Evolutionary conservation across 192 early-diverging fungal species (phyloP).

Genomic region (Dissophora globulifera): DNA sequence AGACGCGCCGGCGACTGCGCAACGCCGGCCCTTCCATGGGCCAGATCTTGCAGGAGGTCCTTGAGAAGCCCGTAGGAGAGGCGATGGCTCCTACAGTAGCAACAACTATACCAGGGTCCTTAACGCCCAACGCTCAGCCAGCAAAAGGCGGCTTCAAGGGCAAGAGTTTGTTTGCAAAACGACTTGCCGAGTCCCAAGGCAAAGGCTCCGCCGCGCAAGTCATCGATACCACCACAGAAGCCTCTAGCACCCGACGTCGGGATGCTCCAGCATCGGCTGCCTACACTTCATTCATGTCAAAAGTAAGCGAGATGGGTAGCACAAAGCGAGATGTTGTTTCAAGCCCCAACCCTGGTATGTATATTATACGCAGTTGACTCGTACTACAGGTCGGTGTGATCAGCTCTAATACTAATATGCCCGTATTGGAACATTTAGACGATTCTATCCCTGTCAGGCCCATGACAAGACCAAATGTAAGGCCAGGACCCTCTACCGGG

Average conservation of each 20-base stretch:
- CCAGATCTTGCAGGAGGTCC: conserved; percentile 44
- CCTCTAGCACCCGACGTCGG: background rate
- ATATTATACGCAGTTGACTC: background rate
- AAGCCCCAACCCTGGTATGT: conserved; percentile 14
- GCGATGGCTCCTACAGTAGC: conserved; percentile 27
- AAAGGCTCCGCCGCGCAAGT: background rate
- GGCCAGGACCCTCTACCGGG: background rate
- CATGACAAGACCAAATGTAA: background rate
- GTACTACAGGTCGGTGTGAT: background rate
- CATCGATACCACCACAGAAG: background rate
- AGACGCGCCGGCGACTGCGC: conserved; percentile 24
- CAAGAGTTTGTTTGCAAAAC: conserved; percentile 43
- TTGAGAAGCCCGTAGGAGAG: conserved; percentile 39
- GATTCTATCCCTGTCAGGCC: conserved; percentile 9
- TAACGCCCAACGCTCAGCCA: conserved; percentile 7
- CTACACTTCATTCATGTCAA: conserved; percentile 14
- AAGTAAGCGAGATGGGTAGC: background rate
- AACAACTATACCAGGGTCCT: conserved; percentile 24
- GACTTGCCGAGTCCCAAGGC: conserved; percentile 35
- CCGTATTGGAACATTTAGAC: too few species aligned
- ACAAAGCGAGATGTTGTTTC: conserved; percentile 1
- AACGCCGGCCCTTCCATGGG: conserved; percentile 36
- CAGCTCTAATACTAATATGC: background rate
- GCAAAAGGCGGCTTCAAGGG: conserved; percentile 26
- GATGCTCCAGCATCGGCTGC: conserved; percentile 22